Conservation (phyloP, 441 rosid genomes). For the Croton laevigatus region DNA sequence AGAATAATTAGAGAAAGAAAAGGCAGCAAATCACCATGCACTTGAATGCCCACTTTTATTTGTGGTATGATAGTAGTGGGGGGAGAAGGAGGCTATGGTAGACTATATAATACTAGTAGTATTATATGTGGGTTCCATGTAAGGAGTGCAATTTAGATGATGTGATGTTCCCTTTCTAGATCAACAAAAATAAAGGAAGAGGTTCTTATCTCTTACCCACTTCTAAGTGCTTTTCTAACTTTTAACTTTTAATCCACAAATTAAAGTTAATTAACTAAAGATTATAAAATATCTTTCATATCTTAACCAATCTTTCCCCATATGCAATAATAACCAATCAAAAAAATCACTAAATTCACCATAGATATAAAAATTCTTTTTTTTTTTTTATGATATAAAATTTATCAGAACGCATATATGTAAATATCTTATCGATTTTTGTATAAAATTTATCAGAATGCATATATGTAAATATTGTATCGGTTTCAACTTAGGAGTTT, state of each 20-base stretch:
- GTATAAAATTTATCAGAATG: no score
- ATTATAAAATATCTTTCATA: no score
- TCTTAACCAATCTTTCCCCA: neutral
- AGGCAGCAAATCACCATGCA: slow-evolving; percentile 26
- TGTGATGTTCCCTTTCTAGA: slow-evolving; percentile 19
- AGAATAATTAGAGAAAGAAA: slow-evolving; percentile 19
- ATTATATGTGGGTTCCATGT: slow-evolving; percentile 27
- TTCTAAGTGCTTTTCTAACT: neutral
- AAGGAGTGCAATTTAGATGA: slow-evolving; percentile 11
- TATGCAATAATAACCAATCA: no score
- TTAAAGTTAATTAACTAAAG: neutral
- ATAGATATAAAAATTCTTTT: no score
- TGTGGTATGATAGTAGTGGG: slow-evolving; percentile 15
- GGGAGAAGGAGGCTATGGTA: neutral
- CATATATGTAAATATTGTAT: no score
- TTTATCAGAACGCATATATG: no score
- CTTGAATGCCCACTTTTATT: slow-evolving; percentile 23
- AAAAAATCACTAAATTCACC: no score
- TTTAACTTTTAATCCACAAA: neutral
- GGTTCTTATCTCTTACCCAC: slow-evolving; percentile 8
- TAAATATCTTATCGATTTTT: no score
- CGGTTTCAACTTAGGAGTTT: no score
- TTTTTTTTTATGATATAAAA: no score
- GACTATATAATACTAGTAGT: neutral
- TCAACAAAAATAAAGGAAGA: neutral